These are phyloP conservation scores for Umbellularia californica DNA, from an alignment of 164 flowering plant genomes.

Conservation along the genomic window DNA sequence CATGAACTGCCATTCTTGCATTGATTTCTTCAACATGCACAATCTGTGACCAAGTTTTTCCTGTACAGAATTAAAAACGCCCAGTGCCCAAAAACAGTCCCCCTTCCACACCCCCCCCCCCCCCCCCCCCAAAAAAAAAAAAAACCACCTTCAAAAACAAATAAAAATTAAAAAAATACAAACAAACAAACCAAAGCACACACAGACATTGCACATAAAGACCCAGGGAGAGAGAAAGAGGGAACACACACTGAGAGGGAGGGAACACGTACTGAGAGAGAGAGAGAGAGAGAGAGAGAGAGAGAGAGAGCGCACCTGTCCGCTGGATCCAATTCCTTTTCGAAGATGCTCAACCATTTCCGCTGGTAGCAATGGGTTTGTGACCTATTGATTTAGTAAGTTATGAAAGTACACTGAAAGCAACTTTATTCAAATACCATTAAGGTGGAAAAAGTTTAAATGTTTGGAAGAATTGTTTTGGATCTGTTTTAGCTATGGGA, in stretches of 20 bases:
- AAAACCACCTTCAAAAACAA: no score
- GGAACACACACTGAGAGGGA: no score
- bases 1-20: conserved; percentile 52
- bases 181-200: no score
- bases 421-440: not conserved
- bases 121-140: no score
- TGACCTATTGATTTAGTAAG: conserved; percentile 43
- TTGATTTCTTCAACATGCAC: conserved; percentile 73
- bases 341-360: conserved; percentile 88
- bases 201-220: not conserved
- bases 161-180: no score
- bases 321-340: conserved; percentile 58
- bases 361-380: conserved; percentile 44
- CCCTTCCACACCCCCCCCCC: no score
- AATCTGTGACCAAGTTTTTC: conserved; percentile 39
- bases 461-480: not conserved
- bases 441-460: not conserved
- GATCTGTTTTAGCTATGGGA: not conserved
- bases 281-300: no score
- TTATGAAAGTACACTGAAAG: not conserved
- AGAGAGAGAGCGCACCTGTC: conserved; percentile 51
- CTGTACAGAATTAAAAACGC: not conserved
- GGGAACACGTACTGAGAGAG: no score
- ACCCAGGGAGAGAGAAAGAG: not conserved
- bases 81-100: not conserved